phyloP scores from a whole-genome alignment of 805 yeast species.

The Myxozyma melibiosi region DNA sequence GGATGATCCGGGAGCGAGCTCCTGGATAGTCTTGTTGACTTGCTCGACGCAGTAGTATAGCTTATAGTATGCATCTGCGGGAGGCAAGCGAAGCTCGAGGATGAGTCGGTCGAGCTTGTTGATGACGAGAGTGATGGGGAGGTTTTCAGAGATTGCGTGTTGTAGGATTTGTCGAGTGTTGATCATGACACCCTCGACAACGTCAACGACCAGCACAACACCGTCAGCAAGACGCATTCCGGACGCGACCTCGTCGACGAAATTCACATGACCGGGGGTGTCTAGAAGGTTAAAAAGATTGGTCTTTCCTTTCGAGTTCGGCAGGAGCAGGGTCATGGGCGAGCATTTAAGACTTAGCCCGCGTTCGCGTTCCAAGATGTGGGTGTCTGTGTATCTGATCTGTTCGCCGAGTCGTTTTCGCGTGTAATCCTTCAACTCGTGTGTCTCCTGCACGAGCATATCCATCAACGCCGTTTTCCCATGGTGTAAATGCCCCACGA shows the following conservation, averaged over 20 bases:
- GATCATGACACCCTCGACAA: slow-evolving; percentile 76
- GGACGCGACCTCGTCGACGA: slow-evolving; percentile 69
- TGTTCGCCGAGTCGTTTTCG: slow-evolving; percentile 48
- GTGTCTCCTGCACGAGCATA: slow-evolving; percentile 66
- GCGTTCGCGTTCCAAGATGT: slow-evolving; percentile 66
- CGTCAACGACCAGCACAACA: slow-evolving; percentile 73
- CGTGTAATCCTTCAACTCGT: slow-evolving; percentile 45
- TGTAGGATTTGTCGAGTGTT: slow-evolving; percentile 54
- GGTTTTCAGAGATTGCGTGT: slow-evolving; percentile 52
- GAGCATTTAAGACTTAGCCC: slow-evolving; percentile 67
- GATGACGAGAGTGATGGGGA: slow-evolving; percentile 61
- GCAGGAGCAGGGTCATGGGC: slow-evolving; percentile 62
- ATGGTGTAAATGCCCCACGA: slow-evolving; percentile 78
- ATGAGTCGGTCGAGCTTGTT: slow-evolving; percentile 87
- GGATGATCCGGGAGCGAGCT: slow-evolving; percentile 11
- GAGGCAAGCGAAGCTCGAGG: slow-evolving; percentile 75
- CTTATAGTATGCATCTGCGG: slow-evolving; percentile 71
- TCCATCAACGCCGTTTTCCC: slow-evolving; percentile 87
- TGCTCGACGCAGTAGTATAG: slow-evolving; percentile 61
- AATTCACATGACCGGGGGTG: slow-evolving; percentile 90
- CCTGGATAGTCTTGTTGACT: slow-evolving; percentile 56
- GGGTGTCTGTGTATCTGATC: slow-evolving; percentile 70
- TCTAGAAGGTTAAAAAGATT: slow-evolving; percentile 68
- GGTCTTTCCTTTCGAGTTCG: slow-evolving; percentile 57
- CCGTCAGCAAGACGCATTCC: slow-evolving; percentile 65